A percentile compares a stretch with the other conserved stretches of the same genome.
Conservation (phyloP, 257 asterid genomes). For the Ocimum tenuiflorum region DNA sequence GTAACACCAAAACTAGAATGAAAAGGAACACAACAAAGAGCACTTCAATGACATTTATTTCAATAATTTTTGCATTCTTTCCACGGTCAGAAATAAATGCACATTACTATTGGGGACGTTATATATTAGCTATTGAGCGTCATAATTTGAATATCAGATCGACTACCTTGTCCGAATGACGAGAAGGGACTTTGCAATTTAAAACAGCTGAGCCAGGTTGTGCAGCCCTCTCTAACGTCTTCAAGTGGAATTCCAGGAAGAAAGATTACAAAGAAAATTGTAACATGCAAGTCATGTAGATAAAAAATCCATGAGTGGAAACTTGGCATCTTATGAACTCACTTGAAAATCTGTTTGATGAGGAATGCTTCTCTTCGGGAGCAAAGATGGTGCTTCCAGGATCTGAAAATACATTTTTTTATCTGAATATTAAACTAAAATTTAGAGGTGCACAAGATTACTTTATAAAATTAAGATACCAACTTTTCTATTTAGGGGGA, state of each 20-base stretch:
- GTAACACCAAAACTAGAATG: background rate
- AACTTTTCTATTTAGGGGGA: constrained; percentile 83
- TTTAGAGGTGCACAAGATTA: background rate
- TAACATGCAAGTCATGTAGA: constrained; percentile 1
- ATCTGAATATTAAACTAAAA: constrained; percentile 20
- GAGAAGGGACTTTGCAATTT: constrained; percentile 26
- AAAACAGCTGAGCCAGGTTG: constrained; percentile 49
- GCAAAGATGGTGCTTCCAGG: constrained; percentile 67
- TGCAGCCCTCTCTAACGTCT: constrained; percentile 77
- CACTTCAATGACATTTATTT: background rate
- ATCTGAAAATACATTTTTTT: constrained; percentile 42
- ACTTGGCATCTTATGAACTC: constrained; percentile 21
- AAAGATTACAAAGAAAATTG: constrained; percentile 18
- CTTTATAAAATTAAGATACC: constrained; percentile 18
- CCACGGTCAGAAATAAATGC: background rate
- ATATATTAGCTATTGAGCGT: background rate
- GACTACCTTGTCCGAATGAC: constrained; percentile 18
- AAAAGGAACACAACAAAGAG: constrained; percentile 5
- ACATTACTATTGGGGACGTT: background rate
- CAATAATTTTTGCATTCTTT: background rate
- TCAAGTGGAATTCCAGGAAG: constrained; percentile 80
- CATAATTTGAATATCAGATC: background rate
- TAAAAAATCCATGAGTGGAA: background rate
- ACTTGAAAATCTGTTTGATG: constrained; percentile 67
- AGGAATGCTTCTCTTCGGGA: constrained; percentile 72